These are phyloP conservation scores for Septoria linicola DNA, from an alignment of 2,329 filamentous ascomycete genomes.

Conservation along the genomic window DNA sequence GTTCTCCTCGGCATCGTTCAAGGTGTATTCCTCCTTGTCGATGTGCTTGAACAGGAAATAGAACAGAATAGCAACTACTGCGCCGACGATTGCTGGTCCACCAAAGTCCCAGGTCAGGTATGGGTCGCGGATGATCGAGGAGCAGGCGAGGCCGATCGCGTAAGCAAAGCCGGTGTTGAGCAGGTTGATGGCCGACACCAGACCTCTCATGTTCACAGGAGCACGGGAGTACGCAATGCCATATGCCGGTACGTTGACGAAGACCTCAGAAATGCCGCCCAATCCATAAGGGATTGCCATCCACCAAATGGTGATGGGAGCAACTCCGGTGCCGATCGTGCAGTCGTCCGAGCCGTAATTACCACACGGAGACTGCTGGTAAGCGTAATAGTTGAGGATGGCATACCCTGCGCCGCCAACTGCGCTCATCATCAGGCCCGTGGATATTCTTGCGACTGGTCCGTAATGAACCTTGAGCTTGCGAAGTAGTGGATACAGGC, in stretches of 20 bases:
- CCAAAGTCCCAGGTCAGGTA: constrained; percentile 52
- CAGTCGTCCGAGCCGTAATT: constrained; percentile 42
- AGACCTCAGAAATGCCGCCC: constrained; percentile 44
- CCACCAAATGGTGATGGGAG: constrained; percentile 46
- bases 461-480: constrained; percentile 41
- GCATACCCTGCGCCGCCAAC: constrained; percentile 44
- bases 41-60: constrained; percentile 49
- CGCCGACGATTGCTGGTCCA: constrained; percentile 51
- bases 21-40: constrained; percentile 35
- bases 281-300: constrained; percentile 41
- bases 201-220: constrained; percentile 44
- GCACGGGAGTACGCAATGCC: constrained; percentile 47
- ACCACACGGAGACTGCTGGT: constrained; percentile 48
- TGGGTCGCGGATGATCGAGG: constrained; percentile 47
- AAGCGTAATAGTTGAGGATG: constrained; percentile 49
- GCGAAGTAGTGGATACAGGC: constrained; percentile 47
- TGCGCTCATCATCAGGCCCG: constrained; percentile 51
- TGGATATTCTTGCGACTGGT: constrained; percentile 53
- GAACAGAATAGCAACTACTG: constrained; percentile 50
- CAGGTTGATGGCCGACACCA: constrained; percentile 46
- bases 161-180: constrained; percentile 44
- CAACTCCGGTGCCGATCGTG: constrained; percentile 34
- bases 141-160: constrained; percentile 42
- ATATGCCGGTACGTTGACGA: constrained; percentile 48
- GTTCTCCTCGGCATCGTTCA: constrained; percentile 18